phyloP scores from a whole-genome alignment of 129 eudicot genomes.

The Lonicera japonica region DNA sequence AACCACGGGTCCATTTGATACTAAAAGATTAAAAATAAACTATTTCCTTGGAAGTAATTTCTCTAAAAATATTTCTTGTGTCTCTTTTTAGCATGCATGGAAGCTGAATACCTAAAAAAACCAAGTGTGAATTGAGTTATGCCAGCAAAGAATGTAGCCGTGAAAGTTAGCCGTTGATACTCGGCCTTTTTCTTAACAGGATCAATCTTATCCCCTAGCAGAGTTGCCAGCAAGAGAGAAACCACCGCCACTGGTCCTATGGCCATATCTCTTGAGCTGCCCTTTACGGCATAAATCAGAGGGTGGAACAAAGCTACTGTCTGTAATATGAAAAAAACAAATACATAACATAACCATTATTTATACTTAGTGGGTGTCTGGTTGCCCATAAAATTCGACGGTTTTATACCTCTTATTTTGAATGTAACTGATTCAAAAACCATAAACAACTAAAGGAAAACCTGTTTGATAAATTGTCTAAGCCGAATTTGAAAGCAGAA shows the following conservation, averaged over 20 bases:
- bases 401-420: too few relatives aligned
- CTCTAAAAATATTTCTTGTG: too few relatives aligned
- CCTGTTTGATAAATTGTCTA: too few relatives aligned
- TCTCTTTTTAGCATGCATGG: too few relatives aligned
- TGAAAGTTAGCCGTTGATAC: conserved; percentile 63
- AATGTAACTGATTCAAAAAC: too few relatives aligned
- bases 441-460: background rate
- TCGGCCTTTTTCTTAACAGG: conserved; percentile 34
- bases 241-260: conserved; percentile 90
- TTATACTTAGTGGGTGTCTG: too few relatives aligned
- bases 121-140: conserved; percentile 61
- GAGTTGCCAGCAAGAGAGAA: conserved; percentile 57
- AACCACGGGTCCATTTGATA: too few relatives aligned
- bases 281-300: conserved; percentile 68
- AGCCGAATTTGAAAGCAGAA: background rate
- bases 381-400: too few relatives aligned
- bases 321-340: conserved; percentile 20
- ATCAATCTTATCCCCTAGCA: conserved; percentile 52
- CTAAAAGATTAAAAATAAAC: too few relatives aligned
- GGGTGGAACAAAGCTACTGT: conserved; percentile 79
- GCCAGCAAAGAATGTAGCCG: conserved; percentile 88
- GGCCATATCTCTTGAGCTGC: conserved; percentile 83
- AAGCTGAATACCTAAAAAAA: conserved; percentile 41
- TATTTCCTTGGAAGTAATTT: too few relatives aligned
- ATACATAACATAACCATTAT: background rate